A percentile compares a stretch with the other conserved stretches of the same genome.
These are phyloP conservation scores for Protomyces lactucae-debilis DNA, from an alignment of 1,139 yeast species.

Conservation along the genomic window DNA sequence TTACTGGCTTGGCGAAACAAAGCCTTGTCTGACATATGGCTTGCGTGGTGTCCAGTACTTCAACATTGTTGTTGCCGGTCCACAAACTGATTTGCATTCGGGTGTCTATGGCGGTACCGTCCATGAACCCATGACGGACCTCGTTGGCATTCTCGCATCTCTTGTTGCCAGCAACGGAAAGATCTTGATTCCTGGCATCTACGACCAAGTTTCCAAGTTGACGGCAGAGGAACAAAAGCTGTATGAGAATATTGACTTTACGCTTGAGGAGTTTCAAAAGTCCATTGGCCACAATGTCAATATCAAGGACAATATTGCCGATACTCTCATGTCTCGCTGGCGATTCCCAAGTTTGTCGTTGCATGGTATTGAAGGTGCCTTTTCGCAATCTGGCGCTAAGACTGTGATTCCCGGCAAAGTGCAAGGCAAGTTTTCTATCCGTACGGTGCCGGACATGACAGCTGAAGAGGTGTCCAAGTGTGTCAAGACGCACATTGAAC, in stretches of 20 bases:
- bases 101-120: slow-evolving; percentile 97
- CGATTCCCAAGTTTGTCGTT: slow-evolving; percentile 61
- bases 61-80: slow-evolving; percentile 68
- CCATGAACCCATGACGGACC: slow-evolving; percentile 96
- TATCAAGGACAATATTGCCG: slow-evolving; percentile 69
- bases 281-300: slow-evolving; percentile 87
- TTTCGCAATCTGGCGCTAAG: slow-evolving; percentile 78
- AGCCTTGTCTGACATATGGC: slow-evolving; percentile 96
- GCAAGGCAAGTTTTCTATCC: slow-evolving; percentile 86
- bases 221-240: slow-evolving; percentile 65
- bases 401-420: slow-evolving; percentile 97
- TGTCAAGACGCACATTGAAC: slow-evolving; percentile 66
- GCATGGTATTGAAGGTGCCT: slow-evolving; percentile 98
- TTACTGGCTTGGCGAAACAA: slow-evolving; percentile 95
- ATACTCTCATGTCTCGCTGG: slow-evolving; percentile 97
- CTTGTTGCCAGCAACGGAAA: slow-evolving; percentile 72
- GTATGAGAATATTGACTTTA: slow-evolving; percentile 81
- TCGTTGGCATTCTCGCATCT: slow-evolving; percentile 61
- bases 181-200: slow-evolving; percentile 79
- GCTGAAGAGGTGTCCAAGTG: slow-evolving; percentile 69
- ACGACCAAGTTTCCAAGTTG: slow-evolving; percentile 91
- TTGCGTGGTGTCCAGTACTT: slow-evolving; percentile 95
- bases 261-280: slow-evolving; percentile 74
- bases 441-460: slow-evolving; percentile 94
- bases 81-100: slow-evolving; percentile 94